A percentile compares a stretch with the other conserved stretches of the same genome.
phyloP scores from a whole-genome alignment of 2,329 filamentous ascomycete species.

The Cladosporium oxysporum region DNA sequence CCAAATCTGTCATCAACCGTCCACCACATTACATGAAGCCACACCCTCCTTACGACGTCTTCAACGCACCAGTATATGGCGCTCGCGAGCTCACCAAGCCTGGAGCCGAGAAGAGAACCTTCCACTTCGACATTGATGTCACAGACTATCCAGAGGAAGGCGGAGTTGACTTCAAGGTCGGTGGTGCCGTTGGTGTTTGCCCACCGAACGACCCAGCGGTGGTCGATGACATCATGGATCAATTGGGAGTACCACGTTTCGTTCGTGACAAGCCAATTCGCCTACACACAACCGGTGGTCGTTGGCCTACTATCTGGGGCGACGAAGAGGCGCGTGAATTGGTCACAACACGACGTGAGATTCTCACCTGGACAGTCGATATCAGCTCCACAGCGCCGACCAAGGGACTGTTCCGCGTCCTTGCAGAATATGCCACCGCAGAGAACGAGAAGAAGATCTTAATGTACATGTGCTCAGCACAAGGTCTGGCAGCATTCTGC shows the following conservation, averaged over 20 bases:
- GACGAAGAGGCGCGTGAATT: constrained; percentile 82
- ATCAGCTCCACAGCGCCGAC: constrained; percentile 90
- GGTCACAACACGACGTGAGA: constrained; percentile 83
- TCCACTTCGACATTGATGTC: constrained; percentile 95
- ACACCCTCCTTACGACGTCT: constrained; percentile 90
- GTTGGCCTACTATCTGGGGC: constrained; percentile 98
- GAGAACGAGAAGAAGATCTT: constrained; percentile 87
- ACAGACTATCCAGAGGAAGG: constrained; percentile 87
- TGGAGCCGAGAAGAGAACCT: constrained; percentile 94
- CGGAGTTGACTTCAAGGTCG: constrained; percentile 91
- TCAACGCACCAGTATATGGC: constrained; percentile 81
- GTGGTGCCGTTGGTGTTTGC: constrained; percentile 90
- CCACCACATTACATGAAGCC: constrained; percentile 91
- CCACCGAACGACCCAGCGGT: constrained; percentile 77
- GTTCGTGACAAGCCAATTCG: constrained; percentile 81
- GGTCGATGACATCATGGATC: constrained; percentile 82
- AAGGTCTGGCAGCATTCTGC: constrained; percentile 91
- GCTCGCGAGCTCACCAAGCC: constrained; percentile 82
- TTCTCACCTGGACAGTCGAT: constrained; percentile 95
- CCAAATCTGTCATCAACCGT: constrained; percentile 54
- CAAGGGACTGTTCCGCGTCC: constrained; percentile 78
- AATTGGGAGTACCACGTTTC: constrained; percentile 76
- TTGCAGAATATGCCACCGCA: constrained; percentile 81
- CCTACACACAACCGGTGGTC: constrained; percentile 74
- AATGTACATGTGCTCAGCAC: constrained; percentile 78